Conservation (phyloP, 768 basidiomycete genomes). For the Leccinum variicolor region DNA sequence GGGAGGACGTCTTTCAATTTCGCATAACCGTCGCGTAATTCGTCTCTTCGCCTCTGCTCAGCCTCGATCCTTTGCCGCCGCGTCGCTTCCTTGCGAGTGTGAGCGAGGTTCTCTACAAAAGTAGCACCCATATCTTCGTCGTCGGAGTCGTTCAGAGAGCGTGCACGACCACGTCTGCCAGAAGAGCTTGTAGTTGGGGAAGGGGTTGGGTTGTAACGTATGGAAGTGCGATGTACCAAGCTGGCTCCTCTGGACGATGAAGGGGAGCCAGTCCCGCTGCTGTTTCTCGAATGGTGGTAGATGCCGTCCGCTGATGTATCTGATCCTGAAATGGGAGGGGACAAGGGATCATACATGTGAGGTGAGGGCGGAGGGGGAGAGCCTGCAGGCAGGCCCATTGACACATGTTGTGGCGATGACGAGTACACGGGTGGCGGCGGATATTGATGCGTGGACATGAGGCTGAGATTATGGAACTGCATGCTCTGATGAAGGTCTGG, state of each 20-base stretch:
- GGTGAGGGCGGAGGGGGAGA: slow-evolving; percentile 75
- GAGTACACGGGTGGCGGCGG: slow-evolving; percentile 55
- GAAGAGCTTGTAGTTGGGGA: slow-evolving; percentile 74
- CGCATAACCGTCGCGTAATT: slow-evolving; percentile 86
- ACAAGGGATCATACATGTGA: slow-evolving; percentile 80
- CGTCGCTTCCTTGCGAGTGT: slow-evolving; percentile 81
- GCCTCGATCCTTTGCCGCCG: slow-evolving; percentile 83
- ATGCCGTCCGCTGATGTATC: slow-evolving; percentile 83
- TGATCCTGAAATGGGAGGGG: slow-evolving; percentile 85
- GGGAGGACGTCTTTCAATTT: slow-evolving; percentile 86
- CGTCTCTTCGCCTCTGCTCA: slow-evolving; percentile 86
- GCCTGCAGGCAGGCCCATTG: slow-evolving; percentile 57
- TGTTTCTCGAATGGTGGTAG: slow-evolving; percentile 74
- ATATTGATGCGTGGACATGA: slow-evolving; percentile 70
- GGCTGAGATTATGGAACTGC: slow-evolving; percentile 58
- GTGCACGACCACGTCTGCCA: slow-evolving; percentile 59
- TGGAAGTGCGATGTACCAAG: slow-evolving; percentile 66
- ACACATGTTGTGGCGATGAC: slow-evolving; percentile 64
- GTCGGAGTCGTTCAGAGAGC: slow-evolving; percentile 73
- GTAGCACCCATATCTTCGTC: slow-evolving; percentile 70
- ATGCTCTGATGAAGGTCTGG: slow-evolving; percentile 67
- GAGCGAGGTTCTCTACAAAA: slow-evolving; percentile 68
- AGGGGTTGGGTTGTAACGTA: slow-evolving; percentile 79
- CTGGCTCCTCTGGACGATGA: slow-evolving; percentile 73
- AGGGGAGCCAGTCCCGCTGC: slow-evolving; percentile 70